Percentiles rank a stretch among this genome's conserved stretches.
Conservation (phyloP, 1,284 basidiomycete species). For the Microbotryum saponariae region DNA sequence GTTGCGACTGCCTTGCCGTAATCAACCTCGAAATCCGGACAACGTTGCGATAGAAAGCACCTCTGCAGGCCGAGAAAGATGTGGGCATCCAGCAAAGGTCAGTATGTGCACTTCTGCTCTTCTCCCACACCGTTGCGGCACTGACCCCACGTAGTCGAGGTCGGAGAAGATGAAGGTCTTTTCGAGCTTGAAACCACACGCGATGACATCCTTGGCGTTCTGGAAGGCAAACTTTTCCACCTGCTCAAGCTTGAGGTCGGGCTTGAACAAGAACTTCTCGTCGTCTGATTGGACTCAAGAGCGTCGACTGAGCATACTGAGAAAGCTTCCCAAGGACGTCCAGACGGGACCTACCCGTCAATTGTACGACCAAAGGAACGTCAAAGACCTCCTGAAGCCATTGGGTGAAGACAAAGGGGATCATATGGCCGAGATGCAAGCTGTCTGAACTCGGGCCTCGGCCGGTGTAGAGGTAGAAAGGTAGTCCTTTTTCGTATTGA, state of each 20-base stretch:
- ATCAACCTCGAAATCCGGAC: conserved; percentile 88
- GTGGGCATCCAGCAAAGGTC: background rate
- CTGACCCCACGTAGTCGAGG: conserved; percentile 67
- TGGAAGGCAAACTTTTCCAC: conserved; percentile 72
- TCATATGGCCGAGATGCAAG: conserved; percentile 96
- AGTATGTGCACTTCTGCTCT: conserved; percentile 16
- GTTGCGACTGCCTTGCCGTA: conserved; percentile 86
- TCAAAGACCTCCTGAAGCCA: conserved; percentile 97
- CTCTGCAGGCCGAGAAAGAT: conserved; percentile 44
- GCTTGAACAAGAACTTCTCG: conserved; percentile 98
- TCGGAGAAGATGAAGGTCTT: conserved; percentile 98
- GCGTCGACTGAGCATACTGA: background rate
- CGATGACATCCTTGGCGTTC: conserved; percentile 93
- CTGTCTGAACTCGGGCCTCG: conserved; percentile 93
- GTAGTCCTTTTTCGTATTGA: conserved; percentile 92
- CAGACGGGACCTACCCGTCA: conserved; percentile 58
- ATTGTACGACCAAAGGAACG: conserved; percentile 86
- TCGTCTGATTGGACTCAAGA: conserved; percentile 58
- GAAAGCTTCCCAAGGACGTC: background rate
- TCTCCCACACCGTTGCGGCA: background rate
- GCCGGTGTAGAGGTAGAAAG: conserved; percentile 97
- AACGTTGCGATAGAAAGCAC: conserved; percentile 89
- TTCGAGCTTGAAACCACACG: conserved; percentile 82
- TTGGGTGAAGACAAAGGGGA: conserved; percentile 87
- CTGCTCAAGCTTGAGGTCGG: conserved; percentile 83